Evolutionary conservation across 345 rosid species (phyloP), one percentile per base, ranked within the genome.

Genomic region (Pugionium cornutum): DNA sequence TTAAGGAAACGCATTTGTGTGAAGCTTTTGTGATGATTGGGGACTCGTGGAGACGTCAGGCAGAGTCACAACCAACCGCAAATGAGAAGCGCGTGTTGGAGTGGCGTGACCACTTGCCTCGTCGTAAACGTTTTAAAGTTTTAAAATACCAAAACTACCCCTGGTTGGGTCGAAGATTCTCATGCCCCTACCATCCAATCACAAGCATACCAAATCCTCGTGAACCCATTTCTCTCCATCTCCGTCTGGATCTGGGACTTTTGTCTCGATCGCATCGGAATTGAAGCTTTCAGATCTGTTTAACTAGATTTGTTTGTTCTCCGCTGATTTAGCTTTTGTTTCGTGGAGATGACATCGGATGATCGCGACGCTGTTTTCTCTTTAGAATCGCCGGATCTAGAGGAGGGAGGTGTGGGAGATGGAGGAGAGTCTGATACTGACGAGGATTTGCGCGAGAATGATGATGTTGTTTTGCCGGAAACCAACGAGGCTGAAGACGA

Each of bases 341-440:
- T 33, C 28, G 9, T 29, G 5, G 50, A 52, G 27, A 86, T 91
- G 95, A 78, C 88, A 55, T 86, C 91, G 2, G 79, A 77, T 66
- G 85, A 82, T 42, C 62, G 77, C 84, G 92, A 77, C 76, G 49
- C 76, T 74, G 86, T 63, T 57, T 84, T 83, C 69, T 82, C 79
- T 50, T 73, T 72, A 40, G 89, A 79, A 47, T 76, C 79, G 42
- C 83, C 84, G 52, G 95, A 87, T 57, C 83, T 81, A 35, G 85
- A 83, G 36, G 88, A 81, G 28, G 72, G 11, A 6, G 76, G 49
- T 39, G 62, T 45, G 0, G 76, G 66, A 34, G 78, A 74, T 35
- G 89, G 64, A 34, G 78, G 62, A 45, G 79, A 75, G 18, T 65
- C 75, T 33, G 79, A 75, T 4, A 51, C 75, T 2, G 75, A 82